Evolutionary conservation across 805 yeast species (phyloP), one percentile per base, ranked within the genome.

Genomic region (Myxozyma geophila): DNA sequence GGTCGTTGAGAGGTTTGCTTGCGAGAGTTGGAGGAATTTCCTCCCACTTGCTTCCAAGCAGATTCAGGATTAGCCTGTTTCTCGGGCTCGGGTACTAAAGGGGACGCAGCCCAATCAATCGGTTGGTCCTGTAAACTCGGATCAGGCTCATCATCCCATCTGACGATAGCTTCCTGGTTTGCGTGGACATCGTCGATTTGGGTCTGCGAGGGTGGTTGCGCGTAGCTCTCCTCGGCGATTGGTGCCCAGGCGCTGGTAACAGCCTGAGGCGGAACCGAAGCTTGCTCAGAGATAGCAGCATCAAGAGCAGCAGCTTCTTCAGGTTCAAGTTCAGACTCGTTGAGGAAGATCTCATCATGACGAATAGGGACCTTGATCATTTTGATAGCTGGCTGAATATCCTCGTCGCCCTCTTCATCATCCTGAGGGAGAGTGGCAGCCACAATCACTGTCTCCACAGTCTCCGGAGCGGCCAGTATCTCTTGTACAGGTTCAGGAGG

Each of bases 241-340:
- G 49, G 17, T 3, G 43, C 50, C 53, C 58, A 39, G 12, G 35
- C 64, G 28, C 35, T 41, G 12, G 58, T 40, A 9, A 33, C 17
- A 6, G 64, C 54, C 37, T 56, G 61, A 13, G 49, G 64, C 9
- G 57, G 54, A 12, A 43, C 35, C 1, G 52, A 19, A 8, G 19
- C 33, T 15, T 13, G 10, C 40, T 35, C 46, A 17, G 15, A 12
- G 28, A 50, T n/a, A 15, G 21, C 10, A 23, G 21, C 57, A 7
- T 52, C 19, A 7, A 13, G 36, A 10, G 60, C 9, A 4, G 7
- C 15, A 5, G 15, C 4, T 21, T 62, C 65, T n/a, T 58, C 64
- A 13, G 28, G 33, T 19, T 62, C 66, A 5, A 68, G 56, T 46
- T 68, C 71, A 43, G 66, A 59, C 35, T 64, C 70, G 54, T 68